Base-by-base conservation (phyloP, 768 basidiomycete species). In the Arthromyces matolae region DNA sequence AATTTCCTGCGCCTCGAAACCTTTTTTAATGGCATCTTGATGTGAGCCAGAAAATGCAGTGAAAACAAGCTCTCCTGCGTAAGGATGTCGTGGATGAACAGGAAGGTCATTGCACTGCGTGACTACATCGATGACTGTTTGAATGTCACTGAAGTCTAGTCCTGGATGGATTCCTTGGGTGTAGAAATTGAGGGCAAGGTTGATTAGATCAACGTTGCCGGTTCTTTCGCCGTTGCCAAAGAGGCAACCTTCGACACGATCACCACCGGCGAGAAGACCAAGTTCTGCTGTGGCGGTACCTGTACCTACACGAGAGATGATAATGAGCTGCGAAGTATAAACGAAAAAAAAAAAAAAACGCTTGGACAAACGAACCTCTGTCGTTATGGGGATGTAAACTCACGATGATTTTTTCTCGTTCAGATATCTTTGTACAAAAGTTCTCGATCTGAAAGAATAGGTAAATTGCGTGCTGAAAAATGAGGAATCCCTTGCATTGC, bases 141-240 rank as follows among this genome's bases (percentile, higher is more conserved):
- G 88, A 46, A 99, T 79, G 65, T 98, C 90, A 61, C 83, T 86
- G 67, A 98, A 93, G 67, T 98, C 92, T 52, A 99, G 78, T 29
- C 84, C 76, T 42, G 96, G 95, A 31, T 70, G 62, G 59, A 97
- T 84, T 34, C 96, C 96, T 70, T 99, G 96, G 2, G 93, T 88
- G 68, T 98, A 99, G 42, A 93, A 77, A 71, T 99, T 99, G 57
- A 99, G 75, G 13, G 93, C 94, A 38, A 99, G 81, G 60, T 89
- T 97, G 66, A 98, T 93, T 50, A 99, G 74, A 66, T 99, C 96
- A 55, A 99, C 96, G 57, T 99, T 99, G 49, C 96, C 96, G 14
- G 96, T 99, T 42, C 96, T 86, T 71, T 99, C 96, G 54, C 96
- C 96, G 62, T 99, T 98, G 27, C 95, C 96, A 59, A 99, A 95